A percentile compares a stretch with the other conserved stretches of the same genome.
Conservation (phyloP, 139 green algal genomes). For the Chlamydomonas sp. region DNA sequence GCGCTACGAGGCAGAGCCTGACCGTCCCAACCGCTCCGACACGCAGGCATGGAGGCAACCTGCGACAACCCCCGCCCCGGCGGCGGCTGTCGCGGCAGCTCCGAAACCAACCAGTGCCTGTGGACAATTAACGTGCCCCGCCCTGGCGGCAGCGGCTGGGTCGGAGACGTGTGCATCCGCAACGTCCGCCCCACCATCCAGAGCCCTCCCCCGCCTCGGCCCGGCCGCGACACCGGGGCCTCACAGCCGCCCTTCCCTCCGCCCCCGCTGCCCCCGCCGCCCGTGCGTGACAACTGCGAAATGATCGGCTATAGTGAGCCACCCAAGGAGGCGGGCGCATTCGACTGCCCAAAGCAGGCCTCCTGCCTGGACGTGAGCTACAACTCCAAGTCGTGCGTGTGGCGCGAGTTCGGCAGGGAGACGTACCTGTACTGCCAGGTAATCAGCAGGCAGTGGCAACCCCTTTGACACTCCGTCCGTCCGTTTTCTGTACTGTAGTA, state of each 20-base stretch:
- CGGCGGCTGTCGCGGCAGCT: too few species aligned
- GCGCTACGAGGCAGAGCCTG: too few species aligned
- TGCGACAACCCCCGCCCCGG: too few species aligned
- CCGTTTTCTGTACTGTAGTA: background rate
- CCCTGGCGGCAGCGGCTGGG: background rate
- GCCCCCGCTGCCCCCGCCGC: background rate
- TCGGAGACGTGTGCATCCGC: background rate
- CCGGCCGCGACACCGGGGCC: background rate
- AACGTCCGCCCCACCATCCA: too few species aligned
- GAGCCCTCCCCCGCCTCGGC: background rate
- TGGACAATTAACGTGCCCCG: background rate
- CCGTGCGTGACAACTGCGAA: background rate
- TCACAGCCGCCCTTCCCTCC: background rate
- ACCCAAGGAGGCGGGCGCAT: background rate
- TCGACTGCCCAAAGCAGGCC: background rate
- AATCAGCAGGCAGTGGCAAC: too few species aligned
- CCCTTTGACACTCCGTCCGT: background rate
- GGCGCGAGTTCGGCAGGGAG: background rate
- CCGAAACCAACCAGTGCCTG: background rate
- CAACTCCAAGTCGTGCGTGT: background rate
- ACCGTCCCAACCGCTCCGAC: too few species aligned
- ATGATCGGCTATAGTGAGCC: background rate
- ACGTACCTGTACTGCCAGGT: background rate
- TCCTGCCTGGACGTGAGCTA: background rate
- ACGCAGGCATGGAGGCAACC: too few species aligned